Evolutionary conservation across 208 protist species (phyloP).

Genomic region (Naegleria gruberi): DNA sequence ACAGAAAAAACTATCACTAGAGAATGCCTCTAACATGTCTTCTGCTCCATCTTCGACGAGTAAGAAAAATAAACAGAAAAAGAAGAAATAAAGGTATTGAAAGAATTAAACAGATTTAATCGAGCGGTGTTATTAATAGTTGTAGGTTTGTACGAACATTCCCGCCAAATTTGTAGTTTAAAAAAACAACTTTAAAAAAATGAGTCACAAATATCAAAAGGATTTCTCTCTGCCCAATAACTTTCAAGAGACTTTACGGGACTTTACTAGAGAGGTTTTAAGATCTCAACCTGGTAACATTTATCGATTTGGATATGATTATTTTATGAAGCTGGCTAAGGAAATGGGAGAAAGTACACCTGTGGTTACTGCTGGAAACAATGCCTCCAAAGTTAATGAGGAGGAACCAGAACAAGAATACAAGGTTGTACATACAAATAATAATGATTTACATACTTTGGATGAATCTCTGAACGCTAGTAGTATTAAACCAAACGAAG

Average conservation of each 20-base stretch:
- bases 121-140: no score
- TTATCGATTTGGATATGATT: conserved; percentile 72
- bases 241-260: conserved; percentile 72
- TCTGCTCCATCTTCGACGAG: no score
- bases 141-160: no score
- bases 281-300: conserved; percentile 77
- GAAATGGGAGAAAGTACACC: not conserved
- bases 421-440: not conserved
- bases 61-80: no score
- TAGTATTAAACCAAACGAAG: no score
- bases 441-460: not conserved
- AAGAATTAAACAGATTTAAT: no score
- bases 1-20: not conserved
- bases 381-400: not conserved
- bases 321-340: conserved; percentile 51
- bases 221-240: conserved; percentile 67
- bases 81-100: no score
- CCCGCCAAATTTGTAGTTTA: no score
- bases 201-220: conserved; percentile 59
- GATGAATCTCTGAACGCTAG: no score
- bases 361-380: not conserved
- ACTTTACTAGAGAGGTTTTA: conserved; percentile 81
- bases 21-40: no score
- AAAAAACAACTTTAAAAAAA: no score
- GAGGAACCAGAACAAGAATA: not conserved